Base-by-base conservation (phyloP, 805 yeast species). In the Maudiozyma pseudohumilis region DNA sequence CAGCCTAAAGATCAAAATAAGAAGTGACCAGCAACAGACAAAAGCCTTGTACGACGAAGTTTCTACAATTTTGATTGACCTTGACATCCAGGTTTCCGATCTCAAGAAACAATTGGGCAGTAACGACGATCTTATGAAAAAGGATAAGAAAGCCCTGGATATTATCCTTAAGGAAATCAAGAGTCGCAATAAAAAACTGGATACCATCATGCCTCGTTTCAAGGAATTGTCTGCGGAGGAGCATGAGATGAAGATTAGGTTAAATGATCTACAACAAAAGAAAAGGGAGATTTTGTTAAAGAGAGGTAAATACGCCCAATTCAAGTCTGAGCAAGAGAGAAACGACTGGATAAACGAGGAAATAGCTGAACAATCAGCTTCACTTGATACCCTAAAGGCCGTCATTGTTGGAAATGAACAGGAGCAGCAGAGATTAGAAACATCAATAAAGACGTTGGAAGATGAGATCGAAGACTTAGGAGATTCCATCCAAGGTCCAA, bases 221-320 rank as follows among this genome's bases (percentile, higher is more conserved):
- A 58, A 60, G 10, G 43, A 55, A 2, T 53, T 73, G 10, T 64
- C 57, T 32, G 43, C 47, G 1, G 49, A 59, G 30, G 85, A 80
- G 52, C 25, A 48, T 0, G 45, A 46, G 3, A 43, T 69, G 23
- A 70, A 70, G 38, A 47, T 53, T 3, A 48, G 65, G 34, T 54
- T 78, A 7, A 39, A 59, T 3, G 59, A 63, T n/a, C 47, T 69
- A 17, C 69, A 66, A 36, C 61, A 75, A 6, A 68, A 60, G 21
- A 87, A 81, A 55, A 65, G 81, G 45, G 59, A 68, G 12, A 55
- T 88, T 4, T 72, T 80, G 35, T 66, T 81, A 6, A 88, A 86
- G 50, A 82, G 77, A 48, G 84, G 82, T 29, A 74, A 87, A 35
- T 72, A 71, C 40, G 67, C 75, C 19, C 71, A 74, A 44, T 87